These are phyloP conservation scores for Hanseniaspora jakobsenii DNA, from an alignment of 805 yeast genomes.

Conservation along the genomic window DNA sequence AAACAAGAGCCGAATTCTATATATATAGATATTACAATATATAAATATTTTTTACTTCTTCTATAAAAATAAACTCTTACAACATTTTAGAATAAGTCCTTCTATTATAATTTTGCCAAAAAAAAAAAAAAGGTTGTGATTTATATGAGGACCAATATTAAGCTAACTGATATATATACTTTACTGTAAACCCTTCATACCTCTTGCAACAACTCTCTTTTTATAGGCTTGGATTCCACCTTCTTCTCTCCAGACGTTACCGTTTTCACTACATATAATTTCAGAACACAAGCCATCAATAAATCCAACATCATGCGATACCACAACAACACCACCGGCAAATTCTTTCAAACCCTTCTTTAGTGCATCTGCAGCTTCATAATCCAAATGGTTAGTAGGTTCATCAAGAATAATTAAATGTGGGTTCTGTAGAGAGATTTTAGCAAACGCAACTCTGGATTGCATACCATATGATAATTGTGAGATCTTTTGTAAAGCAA, in stretches of 20 bases:
- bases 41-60: conserved; percentile 73
- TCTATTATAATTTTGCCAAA: too few relatives aligned
- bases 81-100: too few relatives aligned
- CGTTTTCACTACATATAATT: conserved; percentile 89
- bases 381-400: conserved; percentile 97
- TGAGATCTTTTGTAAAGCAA: conserved; percentile 83
- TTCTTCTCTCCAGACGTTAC: conserved; percentile 59
- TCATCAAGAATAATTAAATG: conserved; percentile 89
- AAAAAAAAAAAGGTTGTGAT: too few relatives aligned
- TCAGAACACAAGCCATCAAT: conserved; percentile 83
- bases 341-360: conserved; percentile 77
- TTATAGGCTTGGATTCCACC: conserved; percentile 85
- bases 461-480: conserved; percentile 95
- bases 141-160: too few relatives aligned
- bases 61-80: too few relatives aligned
- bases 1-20: too few relatives aligned
- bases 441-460: conserved; percentile 96
- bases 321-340: conserved; percentile 95
- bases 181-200: conserved; percentile 25
- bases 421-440: conserved; percentile 78
- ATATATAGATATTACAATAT: not conserved
- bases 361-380: conserved; percentile 91
- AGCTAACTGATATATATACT: too few relatives aligned
- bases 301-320: conserved; percentile 90
- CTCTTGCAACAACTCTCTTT: conserved; percentile 60